Conservation (phyloP, 106 monocot species). For the Dendrobium nobile region DNA sequence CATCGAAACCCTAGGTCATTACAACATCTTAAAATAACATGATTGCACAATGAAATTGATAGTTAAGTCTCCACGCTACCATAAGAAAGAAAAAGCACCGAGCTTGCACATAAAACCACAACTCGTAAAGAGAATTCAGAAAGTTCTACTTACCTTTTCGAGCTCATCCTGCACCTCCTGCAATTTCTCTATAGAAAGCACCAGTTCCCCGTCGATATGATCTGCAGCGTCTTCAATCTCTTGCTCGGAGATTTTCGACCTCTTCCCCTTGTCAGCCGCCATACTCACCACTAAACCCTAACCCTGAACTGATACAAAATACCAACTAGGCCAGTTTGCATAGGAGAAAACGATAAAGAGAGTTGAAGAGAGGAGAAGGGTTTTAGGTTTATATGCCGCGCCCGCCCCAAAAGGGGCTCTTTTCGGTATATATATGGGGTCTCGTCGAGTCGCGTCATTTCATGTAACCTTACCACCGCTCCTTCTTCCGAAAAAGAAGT, state of each 20-base stretch:
- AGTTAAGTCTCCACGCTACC: background rate
- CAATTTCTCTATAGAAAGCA: constrained; percentile 61
- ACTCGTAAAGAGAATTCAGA: too few species aligned
- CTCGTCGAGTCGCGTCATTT: too few species aligned
- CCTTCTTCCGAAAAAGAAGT: too few species aligned
- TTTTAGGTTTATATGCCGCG: background rate
- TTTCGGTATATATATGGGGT: background rate
- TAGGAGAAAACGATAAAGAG: background rate
- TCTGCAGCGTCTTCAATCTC: constrained; percentile 31
- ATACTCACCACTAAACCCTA: constrained; percentile 28
- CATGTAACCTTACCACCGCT: too few species aligned
- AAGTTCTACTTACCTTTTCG: constrained; percentile 36
- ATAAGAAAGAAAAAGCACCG: background rate
- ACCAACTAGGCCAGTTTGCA: background rate
- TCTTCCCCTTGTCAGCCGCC: constrained; percentile 66
- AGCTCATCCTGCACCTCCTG: constrained; percentile 72
- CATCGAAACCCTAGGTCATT: too few species aligned
- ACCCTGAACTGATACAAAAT: constrained; percentile 13
- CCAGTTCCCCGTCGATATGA: constrained; percentile 56
- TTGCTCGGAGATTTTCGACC: constrained; percentile 32
- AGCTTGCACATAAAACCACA: background rate
- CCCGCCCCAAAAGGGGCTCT: background rate
- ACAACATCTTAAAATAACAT: background rate
- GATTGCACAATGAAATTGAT: background rate
- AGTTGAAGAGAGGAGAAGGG: background rate